phyloP scores from a whole-genome alignment of 2,329 filamentous ascomycete genomes.

The Phialophora expanda region DNA sequence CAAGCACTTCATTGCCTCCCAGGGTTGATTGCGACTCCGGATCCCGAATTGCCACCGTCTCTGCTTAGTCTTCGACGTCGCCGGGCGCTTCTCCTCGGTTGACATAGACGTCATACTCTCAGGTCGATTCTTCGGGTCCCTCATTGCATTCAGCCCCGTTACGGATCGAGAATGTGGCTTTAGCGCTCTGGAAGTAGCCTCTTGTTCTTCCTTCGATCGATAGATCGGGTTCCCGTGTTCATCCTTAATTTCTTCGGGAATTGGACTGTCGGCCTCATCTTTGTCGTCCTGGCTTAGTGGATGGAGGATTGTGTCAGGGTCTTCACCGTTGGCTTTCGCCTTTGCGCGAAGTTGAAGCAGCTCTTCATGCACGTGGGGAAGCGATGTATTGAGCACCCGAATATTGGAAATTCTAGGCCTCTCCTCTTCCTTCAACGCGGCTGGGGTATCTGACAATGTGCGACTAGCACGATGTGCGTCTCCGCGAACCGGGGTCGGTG shows the following conservation, averaged over 20 bases:
- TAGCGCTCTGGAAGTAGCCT: constrained; percentile 77
- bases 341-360: constrained; percentile 70
- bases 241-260: constrained; percentile 40
- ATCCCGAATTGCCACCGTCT: constrained; percentile 99
- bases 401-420: constrained; percentile 77
- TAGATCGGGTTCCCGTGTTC: constrained; percentile 37
- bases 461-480: constrained; percentile 34
- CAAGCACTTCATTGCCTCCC: constrained; percentile 92
- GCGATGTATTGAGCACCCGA: constrained; percentile 85
- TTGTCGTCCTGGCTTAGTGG: constrained; percentile 30
- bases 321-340: constrained; percentile 56
- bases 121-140: constrained; percentile 59
- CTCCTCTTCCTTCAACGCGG: constrained; percentile 44
- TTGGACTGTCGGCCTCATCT: constrained; percentile 34
- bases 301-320: constrained; percentile 39
- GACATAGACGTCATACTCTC: constrained; percentile 59
- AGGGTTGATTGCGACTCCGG: constrained; percentile 87
- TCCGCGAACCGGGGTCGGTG: constrained; percentile 30
- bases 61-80: constrained; percentile 63
- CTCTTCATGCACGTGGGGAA: constrained; percentile 88
- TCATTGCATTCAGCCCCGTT: constrained; percentile 67
- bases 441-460: constrained; percentile 38
- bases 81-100: constrained; percentile 52
- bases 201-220: constrained; percentile 70
- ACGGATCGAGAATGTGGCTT: constrained; percentile 82